Base-by-base conservation (phyloP, 495 filamentous ascomycete species). In the Durotheca rogersii region DNA sequence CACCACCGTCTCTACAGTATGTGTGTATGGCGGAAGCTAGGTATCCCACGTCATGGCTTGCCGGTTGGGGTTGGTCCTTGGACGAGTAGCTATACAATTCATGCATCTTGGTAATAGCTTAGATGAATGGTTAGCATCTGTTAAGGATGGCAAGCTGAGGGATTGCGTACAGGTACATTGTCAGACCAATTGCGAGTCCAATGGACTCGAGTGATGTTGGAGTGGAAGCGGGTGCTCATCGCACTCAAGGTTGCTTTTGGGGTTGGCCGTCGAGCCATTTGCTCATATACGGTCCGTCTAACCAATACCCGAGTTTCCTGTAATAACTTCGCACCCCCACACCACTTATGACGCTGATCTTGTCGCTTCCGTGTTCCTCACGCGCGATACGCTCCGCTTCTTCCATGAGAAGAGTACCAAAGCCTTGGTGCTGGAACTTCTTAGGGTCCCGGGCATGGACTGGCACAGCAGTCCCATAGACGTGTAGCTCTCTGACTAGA, bases 381-480 rank as follows among this genome's bases (percentile, higher is more conserved):
- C 89, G 79, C 0, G 93, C 92, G 55, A 98, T 97, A 34, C 89
- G 78, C 70, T 98, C 94, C 1, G 93, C 93, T 72, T 96, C 90
- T 66, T 97, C 93, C 93, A 98, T 98, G 42, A 98, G 60, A 46
- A 98, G 67, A 2, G 94, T 97, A 18, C 93, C 93, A 60, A 94
- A 98, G 0, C 93, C 93, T 63, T 95, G 94, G 71, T 98, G 93
- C 74, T 98, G 93, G 72, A 96, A 97, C 68, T 98, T 98, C 63
- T 84, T 82, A 6, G 91, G 87, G 62, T 97, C 92, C 45, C 93
- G 78, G 7, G 88, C 90, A 66, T 98, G 93, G 43, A 98, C 83
- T 1, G 93, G 93, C 7, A 98, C 93, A 1, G 93, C 93, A 44
- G 87, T 89, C 10, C 93, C 93, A 65, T 98, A 98, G 1, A 98